Base-by-base conservation (phyloP, 2,329 filamentous ascomycete species). In the Hypoxylon sp. region DNA sequence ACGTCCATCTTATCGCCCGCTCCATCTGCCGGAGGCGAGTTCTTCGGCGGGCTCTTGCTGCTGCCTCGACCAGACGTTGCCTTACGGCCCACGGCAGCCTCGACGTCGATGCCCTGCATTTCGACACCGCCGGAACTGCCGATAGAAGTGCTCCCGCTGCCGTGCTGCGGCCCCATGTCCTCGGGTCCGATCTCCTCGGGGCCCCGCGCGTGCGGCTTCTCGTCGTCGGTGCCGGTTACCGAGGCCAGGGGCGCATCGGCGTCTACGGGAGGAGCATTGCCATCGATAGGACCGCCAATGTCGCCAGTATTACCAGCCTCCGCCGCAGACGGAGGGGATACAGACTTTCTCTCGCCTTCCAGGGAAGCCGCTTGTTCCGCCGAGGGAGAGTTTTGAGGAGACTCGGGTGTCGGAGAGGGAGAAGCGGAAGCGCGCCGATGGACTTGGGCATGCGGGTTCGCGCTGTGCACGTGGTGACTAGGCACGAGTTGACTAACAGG, bases 141-240 rank as follows among this genome's bases (percentile, higher is more conserved):
- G 21, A 80, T 74, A 61, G 78, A 77, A 53, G 79, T 81, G 55
- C 69, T 80, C 7, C 67, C 56, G 46, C 69, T 79, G 21, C 69
- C 63, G 51, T 60, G 70, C 78, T 92, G 94, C 8, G 92, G 89
- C 0, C 96, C 96, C 70, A 93, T 91, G 76, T 99, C 96, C 71
- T 92, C 89, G 63, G 94, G 88, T 3, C 94, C 95, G 53, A 98
- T 91, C 71, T 93, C 86, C 29, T 93, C 88, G 0, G 96, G 96
- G 0, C 95, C 95, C 41, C 93, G 86, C 0, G 92, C 93, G 78
- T 97, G 93, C 4, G 94, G 92, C 55, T 88, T 84, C 63, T 92
- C 90, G 6, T 87, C 85, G 5, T 87, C 84, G 14, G 77, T 74
- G 14, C 79, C 77, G 2, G 73, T 62, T 73, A 25, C 74, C 74